Base-by-base conservation (phyloP, 495 filamentous ascomycete species). In the Extremus antarcticus region DNA sequence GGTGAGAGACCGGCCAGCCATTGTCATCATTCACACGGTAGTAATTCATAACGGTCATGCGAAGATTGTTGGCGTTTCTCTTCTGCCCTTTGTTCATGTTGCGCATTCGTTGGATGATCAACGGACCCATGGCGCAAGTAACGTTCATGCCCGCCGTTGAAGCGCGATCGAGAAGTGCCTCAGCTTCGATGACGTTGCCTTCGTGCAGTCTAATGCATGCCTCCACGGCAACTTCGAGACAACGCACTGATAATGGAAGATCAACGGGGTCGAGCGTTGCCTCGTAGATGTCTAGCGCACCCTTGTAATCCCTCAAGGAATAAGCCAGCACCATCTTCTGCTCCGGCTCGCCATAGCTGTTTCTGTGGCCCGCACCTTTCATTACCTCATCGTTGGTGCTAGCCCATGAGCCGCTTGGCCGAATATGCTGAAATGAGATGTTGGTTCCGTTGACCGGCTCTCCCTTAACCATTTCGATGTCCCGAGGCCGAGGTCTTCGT, bases 211-310 rank as follows among this genome's bases (percentile, higher is more conserved):
- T 47, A 2, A 63, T 43, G 25, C 48, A 40, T 16, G 63, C 53
- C 32, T 63, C 51, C 3, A 63, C 52, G 1, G 60, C 61, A 22
- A 65, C 32, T 40, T 63, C 57, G n/a, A 65, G 52, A 0, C 50
- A 25, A 16, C 21, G 21, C 0, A 48, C 20, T 8, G 61, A 61
- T 7, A 29, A 9, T 15, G 61, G 61, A 15, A 63, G 40, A 2
- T 57, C 63, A 4, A 8, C 51, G 19, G 47, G 17, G 29, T 57
- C 51, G 19, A 60, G 50, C 2, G 51, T 50, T 13, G 51, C 1
- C 19, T 43, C 22, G 38, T 63, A 65, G 7, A 61, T 15, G 11
- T 17, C 2, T 3, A 61, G 24, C 0, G 54, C 63, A 38, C 40
- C 21, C 3, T 38, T 25, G 22, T 60, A 39, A 15, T 57, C 19